Evolutionary conservation across 768 basidiomycete genomes (phyloP), one percentile per base, ranked within the genome.

Genomic region (Sarcodon sp.): DNA sequence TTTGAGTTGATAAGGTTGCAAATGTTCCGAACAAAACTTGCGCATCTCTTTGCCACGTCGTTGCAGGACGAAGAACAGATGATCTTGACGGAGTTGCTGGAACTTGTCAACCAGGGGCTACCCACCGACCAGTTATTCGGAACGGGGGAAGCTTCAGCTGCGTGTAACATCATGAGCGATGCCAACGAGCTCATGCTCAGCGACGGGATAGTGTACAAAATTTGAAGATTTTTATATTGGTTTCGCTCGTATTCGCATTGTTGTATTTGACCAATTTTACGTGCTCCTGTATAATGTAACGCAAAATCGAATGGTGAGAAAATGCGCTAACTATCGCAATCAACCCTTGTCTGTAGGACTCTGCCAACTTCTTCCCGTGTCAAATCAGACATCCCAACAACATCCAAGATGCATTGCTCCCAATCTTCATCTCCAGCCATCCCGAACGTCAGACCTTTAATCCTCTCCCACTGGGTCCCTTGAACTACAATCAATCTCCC

Each of bases 151-250:
- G 94, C 87, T 1, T 79, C 77, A 5, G 69, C 71, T 47, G 79
- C 81, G 18, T 81, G 83, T 50, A 70, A 77, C 53, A 63, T 69
- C 34, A 96, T 98, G 93, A 73, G 75, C 27, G 80, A 83, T 13
- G 69, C 68, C 10, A 81, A 88, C 47, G 85, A 93, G 63, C 69
- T 97, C 52, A 89, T 96, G 87, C 71, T 90, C 56, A 27, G 27
- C 27, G 88, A 87, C 33, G 86, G 83, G 33, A 79, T 88, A 49
- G 75, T 93, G 47, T 93, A 93, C 69, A 89, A 81, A 63, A 77
- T 90, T 49, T 89, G 68, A 65, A 48, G 48, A n/a, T 43, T 43
- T 49, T 16, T 9, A 36, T 7, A 37, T 35, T 31, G 15, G 18
- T 48, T 16, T 53, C 27, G 16, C 47, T 44, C 34, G 33, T 49